These are phyloP conservation scores for Urochloa ruziziensis DNA, from an alignment of 176 grass and related monocot genomes.

Conservation along the genomic window DNA sequence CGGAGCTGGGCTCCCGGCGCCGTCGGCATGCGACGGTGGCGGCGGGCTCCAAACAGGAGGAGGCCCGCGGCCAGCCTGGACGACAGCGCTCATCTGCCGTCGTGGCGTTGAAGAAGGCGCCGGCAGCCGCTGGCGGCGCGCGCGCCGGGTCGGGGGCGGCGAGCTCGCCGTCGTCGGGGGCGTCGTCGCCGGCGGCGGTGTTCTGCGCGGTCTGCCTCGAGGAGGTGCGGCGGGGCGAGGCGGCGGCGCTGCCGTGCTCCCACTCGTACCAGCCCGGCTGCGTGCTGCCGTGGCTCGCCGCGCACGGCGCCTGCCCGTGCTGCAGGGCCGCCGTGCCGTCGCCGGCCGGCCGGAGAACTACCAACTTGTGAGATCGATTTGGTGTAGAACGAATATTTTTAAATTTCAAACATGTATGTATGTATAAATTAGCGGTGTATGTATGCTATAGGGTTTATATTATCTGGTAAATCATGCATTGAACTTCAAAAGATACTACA, in stretches of 20 bases:
- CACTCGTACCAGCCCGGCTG: not conserved
- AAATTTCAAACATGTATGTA: no score
- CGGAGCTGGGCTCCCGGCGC: not conserved
- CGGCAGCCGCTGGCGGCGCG: not conserved
- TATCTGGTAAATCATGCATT: no score
- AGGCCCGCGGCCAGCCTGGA: not conserved
- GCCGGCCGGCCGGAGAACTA: not conserved
- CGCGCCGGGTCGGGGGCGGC: no score
- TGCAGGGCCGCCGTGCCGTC: not conserved
- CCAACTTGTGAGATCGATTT: not conserved
- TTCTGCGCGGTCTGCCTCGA: not conserved
- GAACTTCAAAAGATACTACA: no score
- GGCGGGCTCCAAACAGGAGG: not conserved
- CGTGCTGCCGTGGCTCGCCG: not conserved
- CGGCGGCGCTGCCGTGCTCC: not conserved
- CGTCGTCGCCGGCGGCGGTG: not conserved
- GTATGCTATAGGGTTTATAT: no score
- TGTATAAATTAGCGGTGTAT: no score
- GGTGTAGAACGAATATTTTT: not conserved
- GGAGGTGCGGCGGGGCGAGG: not conserved
- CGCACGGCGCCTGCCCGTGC: no score
- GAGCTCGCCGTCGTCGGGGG: not conserved
- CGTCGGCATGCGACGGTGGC: not conserved
- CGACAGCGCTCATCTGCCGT: not conserved
- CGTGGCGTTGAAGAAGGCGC: not conserved